Evolutionary conservation across 2,329 filamentous ascomycete species (phyloP), one percentile per base, ranked within the genome.

Genomic region (Epichloe elymi): DNA sequence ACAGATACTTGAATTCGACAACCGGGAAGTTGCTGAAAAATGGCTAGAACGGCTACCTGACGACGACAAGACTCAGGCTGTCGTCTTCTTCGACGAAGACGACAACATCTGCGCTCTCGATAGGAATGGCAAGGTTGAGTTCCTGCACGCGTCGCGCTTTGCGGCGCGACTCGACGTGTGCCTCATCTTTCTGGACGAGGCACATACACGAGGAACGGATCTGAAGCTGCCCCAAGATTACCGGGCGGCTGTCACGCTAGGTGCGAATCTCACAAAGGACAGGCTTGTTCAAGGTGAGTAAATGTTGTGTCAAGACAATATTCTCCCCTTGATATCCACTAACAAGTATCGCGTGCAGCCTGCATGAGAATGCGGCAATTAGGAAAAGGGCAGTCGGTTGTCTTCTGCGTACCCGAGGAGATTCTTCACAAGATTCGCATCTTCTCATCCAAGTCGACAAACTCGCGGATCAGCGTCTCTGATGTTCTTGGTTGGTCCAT

Each of bases 321-420:
- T 5, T 14, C 23, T 33, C 6, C 20, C 6, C 1, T 35, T 5
- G 11, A 11, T 30, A 41, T 12, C 8, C 20, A n/a, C 49, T 58
- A 26, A 51, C 49, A 15, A 17, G 47, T 3, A 7, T 33, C 3
- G 14, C 26, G 8, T 8, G 8, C 38, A 79, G 82, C 82, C 0
- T 85, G 82, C 53, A 86, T 85, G 80, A 65, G 85, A n/a, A 80
- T 88, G 76, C 65, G 84, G 11, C 78, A 82, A 53, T 70, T 90
- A 0, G 85, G 82, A 0, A 66, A 78, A 2, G 82, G 82, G 0
- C 84, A 89, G 56, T 80, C 78, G 0, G 74, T 88, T 0, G 66
- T 76, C 0, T 86, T 86, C 48, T 78, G 74, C 50, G 64, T 80
- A 1, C 73, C 80, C 0, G 59, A 69, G 1, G 84, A 88, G 52